Conservation (phyloP, 2,329 filamentous ascomycete species). For the Lasiodiplodia sp. region DNA sequence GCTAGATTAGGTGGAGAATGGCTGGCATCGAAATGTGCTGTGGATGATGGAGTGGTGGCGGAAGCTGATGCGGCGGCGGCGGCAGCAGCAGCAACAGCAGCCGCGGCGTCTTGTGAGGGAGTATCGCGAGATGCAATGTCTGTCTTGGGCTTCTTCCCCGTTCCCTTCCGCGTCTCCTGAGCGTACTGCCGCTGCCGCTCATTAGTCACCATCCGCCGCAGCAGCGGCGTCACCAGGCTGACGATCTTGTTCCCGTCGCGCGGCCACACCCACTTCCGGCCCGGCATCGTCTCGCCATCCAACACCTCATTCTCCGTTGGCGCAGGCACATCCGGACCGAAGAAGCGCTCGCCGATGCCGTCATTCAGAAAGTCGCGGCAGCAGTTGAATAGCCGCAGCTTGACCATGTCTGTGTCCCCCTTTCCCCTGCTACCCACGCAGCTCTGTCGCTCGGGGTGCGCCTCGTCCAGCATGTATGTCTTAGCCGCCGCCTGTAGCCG, state of each 20-base stretch:
- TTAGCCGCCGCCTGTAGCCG: slow-evolving; percentile 64
- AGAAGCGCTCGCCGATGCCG: slow-evolving; percentile 61
- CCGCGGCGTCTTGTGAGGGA: slow-evolving; percentile 7
- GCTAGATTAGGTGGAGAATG: slow-evolving; percentile 28
- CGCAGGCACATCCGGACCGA: slow-evolving; percentile 48
- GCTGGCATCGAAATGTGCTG: slow-evolving; percentile 27
- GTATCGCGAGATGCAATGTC: slow-evolving; percentile 32
- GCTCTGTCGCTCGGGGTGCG: slow-evolving; percentile 62
- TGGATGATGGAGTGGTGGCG: neutral
- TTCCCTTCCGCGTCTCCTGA: slow-evolving; percentile 61
- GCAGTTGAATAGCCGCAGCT: slow-evolving; percentile 63
- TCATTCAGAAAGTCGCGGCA: slow-evolving; percentile 62
- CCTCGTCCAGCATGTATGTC: slow-evolving; percentile 63
- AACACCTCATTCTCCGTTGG: slow-evolving; percentile 36
- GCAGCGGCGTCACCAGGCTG: slow-evolving; percentile 62
- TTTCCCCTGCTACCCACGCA: slow-evolving; percentile 65
- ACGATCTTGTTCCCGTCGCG: slow-evolving; percentile 63
- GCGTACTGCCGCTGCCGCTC: slow-evolving; percentile 66
- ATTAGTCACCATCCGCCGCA: slow-evolving; percentile 67
- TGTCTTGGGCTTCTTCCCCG: slow-evolving; percentile 44
- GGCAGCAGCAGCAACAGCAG: neutral
- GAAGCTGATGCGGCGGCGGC: neutral
- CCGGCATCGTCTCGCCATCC: slow-evolving; percentile 52
- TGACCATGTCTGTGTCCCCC: slow-evolving; percentile 64
- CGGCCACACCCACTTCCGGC: slow-evolving; percentile 58